phyloP scores from a whole-genome alignment of 495 filamentous ascomycete species.

The Astrocystis sublimbata region DNA sequence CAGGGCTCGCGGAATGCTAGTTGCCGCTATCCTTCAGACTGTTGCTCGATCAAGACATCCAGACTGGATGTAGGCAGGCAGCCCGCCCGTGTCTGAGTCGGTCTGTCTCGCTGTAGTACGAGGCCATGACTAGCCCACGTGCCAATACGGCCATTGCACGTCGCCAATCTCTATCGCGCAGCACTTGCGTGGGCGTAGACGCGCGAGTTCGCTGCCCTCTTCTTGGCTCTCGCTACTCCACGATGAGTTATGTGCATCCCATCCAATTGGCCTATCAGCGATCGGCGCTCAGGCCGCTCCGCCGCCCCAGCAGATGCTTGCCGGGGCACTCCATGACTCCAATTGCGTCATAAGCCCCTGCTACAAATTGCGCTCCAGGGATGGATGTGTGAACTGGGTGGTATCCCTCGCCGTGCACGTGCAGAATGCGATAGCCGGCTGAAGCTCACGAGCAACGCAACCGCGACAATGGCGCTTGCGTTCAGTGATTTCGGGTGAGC shows the following conservation, averaged over 20 bases:
- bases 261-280: slow-evolving; percentile 34
- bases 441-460: not conserved
- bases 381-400: slow-evolving; percentile 1
- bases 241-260: slow-evolving; percentile 15
- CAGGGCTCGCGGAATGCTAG: slow-evolving; percentile 4
- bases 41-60: too few relatives aligned
- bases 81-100: not conserved
- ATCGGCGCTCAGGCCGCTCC: slow-evolving; percentile 19
- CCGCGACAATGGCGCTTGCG: not conserved
- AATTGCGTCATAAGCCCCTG: slow-evolving; percentile 27
- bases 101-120: not conserved
- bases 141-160: not conserved
- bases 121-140: not conserved
- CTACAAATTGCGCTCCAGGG: not conserved
- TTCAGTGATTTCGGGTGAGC: not conserved
- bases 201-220: too few relatives aligned
- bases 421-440: not conserved
- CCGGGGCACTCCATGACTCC: not conserved
- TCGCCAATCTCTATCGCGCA: not conserved
- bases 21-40: too few relatives aligned
- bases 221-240: too few relatives aligned
- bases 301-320: slow-evolving; percentile 8
- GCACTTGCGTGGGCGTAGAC: slow-evolving; percentile 1
- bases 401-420: slow-evolving; percentile 9
- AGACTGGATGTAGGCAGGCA: too few relatives aligned